These are phyloP conservation scores for Silene conica DNA, from an alignment of 148 eudicot genomes.

Conservation along the genomic window DNA sequence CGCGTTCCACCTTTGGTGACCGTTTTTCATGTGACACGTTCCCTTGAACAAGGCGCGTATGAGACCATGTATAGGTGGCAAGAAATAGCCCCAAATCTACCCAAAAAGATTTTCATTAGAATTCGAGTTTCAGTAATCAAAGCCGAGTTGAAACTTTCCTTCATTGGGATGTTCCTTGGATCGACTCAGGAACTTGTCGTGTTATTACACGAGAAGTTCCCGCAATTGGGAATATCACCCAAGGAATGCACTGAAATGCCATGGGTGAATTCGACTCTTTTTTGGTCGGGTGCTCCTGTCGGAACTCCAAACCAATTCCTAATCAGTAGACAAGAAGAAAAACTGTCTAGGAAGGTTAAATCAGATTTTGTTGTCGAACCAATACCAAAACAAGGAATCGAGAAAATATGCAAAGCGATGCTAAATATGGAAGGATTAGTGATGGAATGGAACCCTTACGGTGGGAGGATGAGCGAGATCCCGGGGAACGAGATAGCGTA, in stretches of 20 bases:
- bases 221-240: constrained; percentile 8
- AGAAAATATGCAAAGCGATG: constrained; percentile 1
- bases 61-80: constrained; percentile 8
- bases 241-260: constrained; percentile 21
- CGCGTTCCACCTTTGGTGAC: constrained; percentile 2
- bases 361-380: constrained; percentile 16
- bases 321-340: constrained; percentile 9
- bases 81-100: constrained; percentile 11
- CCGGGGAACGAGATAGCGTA: constrained; percentile 3
- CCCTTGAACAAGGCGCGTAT: constrained; percentile 2
- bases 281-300: neutral
- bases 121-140: neutral
- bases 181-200: constrained; percentile 4
- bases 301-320: constrained; percentile 10
- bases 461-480: constrained; percentile 23
- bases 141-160: constrained; percentile 10
- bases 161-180: constrained; percentile 16
- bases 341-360: constrained; percentile 19
- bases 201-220: constrained; percentile 4
- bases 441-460: constrained; percentile 26
- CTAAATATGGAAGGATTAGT: constrained; percentile 18
- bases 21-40: constrained; percentile 6
- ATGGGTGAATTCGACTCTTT: constrained; percentile 22
- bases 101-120: constrained; percentile 3
- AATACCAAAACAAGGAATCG: constrained; percentile 2